Conservation (phyloP, 768 basidiomycete genomes). For the Kwoniella pini region DNA sequence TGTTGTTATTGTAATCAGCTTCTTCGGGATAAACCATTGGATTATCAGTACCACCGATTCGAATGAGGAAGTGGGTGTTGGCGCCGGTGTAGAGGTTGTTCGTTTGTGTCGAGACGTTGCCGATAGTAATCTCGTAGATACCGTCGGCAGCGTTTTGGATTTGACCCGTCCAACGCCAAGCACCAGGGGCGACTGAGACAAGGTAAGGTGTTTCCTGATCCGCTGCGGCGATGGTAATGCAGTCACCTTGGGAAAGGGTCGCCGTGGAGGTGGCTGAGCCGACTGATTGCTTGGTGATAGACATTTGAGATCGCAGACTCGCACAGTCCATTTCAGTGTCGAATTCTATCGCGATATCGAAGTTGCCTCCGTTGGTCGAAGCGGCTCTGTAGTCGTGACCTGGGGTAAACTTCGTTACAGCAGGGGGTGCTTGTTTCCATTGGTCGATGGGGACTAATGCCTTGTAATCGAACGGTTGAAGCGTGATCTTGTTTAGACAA, state of each 20-base stretch:
- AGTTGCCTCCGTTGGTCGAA: constrained; percentile 60
- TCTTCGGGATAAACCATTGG: constrained; percentile 79
- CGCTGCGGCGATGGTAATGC: constrained; percentile 57
- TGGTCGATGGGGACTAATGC: constrained; percentile 67
- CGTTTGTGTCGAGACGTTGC: constrained; percentile 60
- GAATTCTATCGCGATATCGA: constrained; percentile 77
- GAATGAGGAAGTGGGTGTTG: constrained; percentile 74
- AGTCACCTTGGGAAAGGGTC: constrained; percentile 56
- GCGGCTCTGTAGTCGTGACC: constrained; percentile 81
- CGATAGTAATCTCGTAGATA: constrained; percentile 70
- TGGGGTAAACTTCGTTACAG: constrained; percentile 75
- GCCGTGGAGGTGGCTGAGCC: constrained; percentile 66
- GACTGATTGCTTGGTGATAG: constrained; percentile 66
- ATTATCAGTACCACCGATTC: constrained; percentile 75
- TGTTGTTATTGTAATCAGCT: constrained; percentile 67
- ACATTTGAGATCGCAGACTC: constrained; percentile 65
- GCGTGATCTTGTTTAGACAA: constrained; percentile 66
- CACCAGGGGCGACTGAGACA: constrained; percentile 62
- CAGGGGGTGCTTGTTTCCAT: constrained; percentile 72
- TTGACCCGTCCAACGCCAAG: constrained; percentile 74
- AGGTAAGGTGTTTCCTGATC: constrained; percentile 58
- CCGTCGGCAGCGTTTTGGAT: constrained; percentile 77
- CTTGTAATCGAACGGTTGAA: constrained; percentile 79
- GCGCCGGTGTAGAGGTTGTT: constrained; percentile 65
- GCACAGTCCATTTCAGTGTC: constrained; percentile 73